phyloP scores from a whole-genome alignment of 305 asterid genomes.

The Fraxinus greggii region DNA sequence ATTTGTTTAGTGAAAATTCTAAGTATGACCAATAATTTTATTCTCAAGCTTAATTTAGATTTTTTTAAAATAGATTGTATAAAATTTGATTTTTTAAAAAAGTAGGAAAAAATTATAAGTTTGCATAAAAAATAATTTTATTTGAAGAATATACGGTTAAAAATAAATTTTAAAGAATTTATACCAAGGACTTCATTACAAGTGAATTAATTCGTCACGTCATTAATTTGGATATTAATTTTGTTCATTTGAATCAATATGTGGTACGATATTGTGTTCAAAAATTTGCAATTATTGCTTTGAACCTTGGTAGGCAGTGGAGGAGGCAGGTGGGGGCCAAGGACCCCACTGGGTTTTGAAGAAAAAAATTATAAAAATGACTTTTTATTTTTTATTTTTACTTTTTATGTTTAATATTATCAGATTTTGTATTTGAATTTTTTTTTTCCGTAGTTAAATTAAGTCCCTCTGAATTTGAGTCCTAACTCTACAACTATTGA shows the following conservation, averaged over 20 bases:
- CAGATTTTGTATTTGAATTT: too few relatives aligned
- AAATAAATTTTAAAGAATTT: too few relatives aligned
- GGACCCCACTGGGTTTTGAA: not conserved
- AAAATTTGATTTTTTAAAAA: not conserved
- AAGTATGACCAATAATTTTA: not conserved
- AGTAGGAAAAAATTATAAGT: too few relatives aligned
- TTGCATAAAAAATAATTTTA: not conserved
- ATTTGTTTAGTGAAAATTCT: not conserved
- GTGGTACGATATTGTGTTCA: not conserved
- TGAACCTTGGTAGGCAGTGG: not conserved
- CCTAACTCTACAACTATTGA: not conserved
- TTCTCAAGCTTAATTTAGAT: not conserved
- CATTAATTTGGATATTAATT: not conserved
- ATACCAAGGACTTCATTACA: not conserved
- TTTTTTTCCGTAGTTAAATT: too few relatives aligned
- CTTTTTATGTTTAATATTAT: too few relatives aligned
- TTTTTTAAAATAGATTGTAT: too few relatives aligned
- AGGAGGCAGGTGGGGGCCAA: not conserved
- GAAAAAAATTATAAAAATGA: not conserved
- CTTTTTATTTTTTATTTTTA: too few relatives aligned
- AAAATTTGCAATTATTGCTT: not conserved
- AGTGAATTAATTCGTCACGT: not conserved
- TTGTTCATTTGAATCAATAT: not conserved
- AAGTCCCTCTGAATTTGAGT: not conserved
- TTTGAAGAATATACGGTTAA: too few relatives aligned